Percentiles rank a stretch among this genome's conserved stretches.
Conservation (phyloP, 257 asterid genomes). For the Solanum neorickii region DNA sequence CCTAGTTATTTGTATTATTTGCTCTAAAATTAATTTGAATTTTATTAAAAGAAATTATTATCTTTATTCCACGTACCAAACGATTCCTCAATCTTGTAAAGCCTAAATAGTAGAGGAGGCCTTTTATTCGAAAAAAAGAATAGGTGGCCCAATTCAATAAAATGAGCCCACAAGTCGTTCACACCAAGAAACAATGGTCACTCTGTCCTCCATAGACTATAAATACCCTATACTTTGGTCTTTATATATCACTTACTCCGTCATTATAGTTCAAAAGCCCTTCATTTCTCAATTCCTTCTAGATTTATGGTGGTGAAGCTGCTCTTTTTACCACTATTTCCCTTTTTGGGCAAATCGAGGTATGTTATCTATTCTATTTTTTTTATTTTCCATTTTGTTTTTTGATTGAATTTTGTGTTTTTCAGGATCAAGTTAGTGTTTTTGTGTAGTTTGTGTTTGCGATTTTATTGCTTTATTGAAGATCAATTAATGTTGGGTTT, state of each 20-base stretch:
- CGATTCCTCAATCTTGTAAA: neutral
- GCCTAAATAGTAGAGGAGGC: neutral
- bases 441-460: neutral
- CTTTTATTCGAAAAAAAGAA: no score
- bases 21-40: no score
- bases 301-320: neutral
- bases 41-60: no score
- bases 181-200: no score
- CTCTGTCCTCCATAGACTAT: neutral
- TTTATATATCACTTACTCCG: neutral
- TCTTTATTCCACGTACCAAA: no score
- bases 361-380: neutral
- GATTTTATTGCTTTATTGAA: constrained; percentile 6
- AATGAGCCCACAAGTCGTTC: no score
- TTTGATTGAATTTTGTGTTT: neutral
- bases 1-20: no score
- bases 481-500: neutral
- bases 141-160: no score
- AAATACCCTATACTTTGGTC: neutral
- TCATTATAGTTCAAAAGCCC: neutral
- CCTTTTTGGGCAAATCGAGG: neutral
- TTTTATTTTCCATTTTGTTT: neutral
- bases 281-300: neutral
- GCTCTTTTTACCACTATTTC: neutral
- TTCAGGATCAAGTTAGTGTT: neutral